phyloP scores from a whole-genome alignment of 2,329 filamentous ascomycete genomes.

The Calonectria henricotiae region DNA sequence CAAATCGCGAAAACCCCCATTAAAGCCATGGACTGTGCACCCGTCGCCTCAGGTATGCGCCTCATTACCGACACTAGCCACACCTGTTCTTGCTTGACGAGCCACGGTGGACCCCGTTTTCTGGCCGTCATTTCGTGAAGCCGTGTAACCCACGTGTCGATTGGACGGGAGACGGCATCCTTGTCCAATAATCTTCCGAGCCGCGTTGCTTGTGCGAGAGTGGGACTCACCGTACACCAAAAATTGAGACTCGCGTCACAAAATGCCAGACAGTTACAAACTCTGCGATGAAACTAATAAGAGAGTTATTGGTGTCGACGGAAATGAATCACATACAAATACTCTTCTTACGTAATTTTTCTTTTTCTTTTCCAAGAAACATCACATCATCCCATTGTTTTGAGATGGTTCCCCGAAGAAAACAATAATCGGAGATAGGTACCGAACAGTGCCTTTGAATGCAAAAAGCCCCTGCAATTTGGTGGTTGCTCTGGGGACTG shows the following conservation, averaged over 20 bases:
- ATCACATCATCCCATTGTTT: no score
- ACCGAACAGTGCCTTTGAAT: background rate
- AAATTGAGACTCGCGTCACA: background rate
- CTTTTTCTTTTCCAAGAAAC: no score
- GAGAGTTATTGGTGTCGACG: background rate
- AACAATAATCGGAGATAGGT: no score
- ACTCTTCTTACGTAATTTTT: background rate
- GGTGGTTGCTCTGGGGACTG: constrained; percentile 9
- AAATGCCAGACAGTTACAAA: constrained; percentile 14
- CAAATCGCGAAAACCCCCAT: constrained; percentile 52
- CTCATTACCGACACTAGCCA: constrained; percentile 32
- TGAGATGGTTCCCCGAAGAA: no score
- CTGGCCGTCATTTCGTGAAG: constrained; percentile 14
- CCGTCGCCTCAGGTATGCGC: constrained; percentile 41
- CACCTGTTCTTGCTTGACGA: constrained; percentile 26
- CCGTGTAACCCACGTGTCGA: constrained; percentile 36
- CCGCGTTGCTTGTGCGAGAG: constrained; percentile 1
- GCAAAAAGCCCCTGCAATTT: background rate
- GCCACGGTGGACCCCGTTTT: constrained; percentile 8
- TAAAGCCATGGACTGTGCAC: constrained; percentile 53
- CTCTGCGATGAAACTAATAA: no score
- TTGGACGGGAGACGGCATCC: constrained; percentile 36
- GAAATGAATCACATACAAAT: background rate
- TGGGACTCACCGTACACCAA: background rate
- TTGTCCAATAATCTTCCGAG: constrained; percentile 5